Evolutionary conservation across 495 filamentous ascomycete species (phyloP).

Genomic region (Massariosphaeria phaeospora): DNA sequence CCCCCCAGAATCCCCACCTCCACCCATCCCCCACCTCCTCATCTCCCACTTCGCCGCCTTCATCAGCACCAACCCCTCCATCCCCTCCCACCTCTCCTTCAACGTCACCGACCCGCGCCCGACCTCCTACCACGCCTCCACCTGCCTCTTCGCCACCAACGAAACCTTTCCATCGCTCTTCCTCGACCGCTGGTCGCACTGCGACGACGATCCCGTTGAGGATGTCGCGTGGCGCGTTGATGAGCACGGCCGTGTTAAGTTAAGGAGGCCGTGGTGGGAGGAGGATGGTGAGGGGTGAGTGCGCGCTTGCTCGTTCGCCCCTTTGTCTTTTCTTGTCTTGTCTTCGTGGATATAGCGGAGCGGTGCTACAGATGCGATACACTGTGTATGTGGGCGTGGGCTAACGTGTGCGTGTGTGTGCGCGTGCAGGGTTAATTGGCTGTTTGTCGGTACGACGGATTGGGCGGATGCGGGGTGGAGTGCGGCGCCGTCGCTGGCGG

Average conservation of each 20-base stretch:
- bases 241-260: not conserved
- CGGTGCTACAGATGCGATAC: not conserved
- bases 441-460: not conserved
- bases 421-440: not conserved
- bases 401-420: not conserved
- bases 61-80: not conserved
- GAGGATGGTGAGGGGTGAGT: not conserved
- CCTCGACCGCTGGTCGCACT: conserved; percentile 3
- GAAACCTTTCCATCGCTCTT: not conserved
- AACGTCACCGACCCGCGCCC: conserved; percentile 4
- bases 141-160: conserved; percentile 11
- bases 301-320: too few relatives aligned
- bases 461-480: not conserved
- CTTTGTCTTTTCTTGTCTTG: not conserved
- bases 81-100: conserved; percentile 1
- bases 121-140: not conserved
- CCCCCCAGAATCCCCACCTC: not conserved
- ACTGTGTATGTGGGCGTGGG: not conserved
- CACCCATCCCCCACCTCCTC: conserved; percentile 3
- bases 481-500: not conserved
- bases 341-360: not conserved
- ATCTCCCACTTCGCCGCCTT: conserved; percentile 18
- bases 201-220: not conserved
- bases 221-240: conserved; percentile 4
- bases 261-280: not conserved